Conservation (phyloP, 495 filamentous ascomycete genomes). For the Penicillium alfredii region DNA sequence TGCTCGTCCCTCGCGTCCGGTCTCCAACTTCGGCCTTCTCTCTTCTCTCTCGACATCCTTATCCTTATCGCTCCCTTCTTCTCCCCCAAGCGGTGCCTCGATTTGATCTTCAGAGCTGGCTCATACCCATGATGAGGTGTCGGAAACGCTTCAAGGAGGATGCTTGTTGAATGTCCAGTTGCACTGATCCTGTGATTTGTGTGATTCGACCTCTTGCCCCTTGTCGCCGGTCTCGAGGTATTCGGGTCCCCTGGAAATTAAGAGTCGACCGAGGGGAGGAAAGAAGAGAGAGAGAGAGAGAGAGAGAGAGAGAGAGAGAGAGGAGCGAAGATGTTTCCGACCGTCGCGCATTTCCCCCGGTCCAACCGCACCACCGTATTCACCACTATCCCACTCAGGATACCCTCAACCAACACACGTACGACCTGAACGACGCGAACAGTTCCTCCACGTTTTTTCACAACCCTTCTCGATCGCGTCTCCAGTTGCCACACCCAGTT, state of each 20-base stretch:
- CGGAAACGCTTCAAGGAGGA: constrained; percentile 46
- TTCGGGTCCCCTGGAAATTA: no score
- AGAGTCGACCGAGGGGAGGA: no score
- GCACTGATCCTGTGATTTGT: constrained; percentile 20
- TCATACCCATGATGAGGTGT: constrained; percentile 44
- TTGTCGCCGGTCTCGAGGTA: constrained; percentile 7
- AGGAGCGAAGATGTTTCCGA: constrained; percentile 39
- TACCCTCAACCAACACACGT: constrained; percentile 19
- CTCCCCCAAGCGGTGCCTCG: background rate
- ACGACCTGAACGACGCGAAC: constrained; percentile 29
- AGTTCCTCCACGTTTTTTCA: constrained; percentile 22
- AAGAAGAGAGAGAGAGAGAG: no score
- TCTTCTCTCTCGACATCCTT: background rate
- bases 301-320: constrained; percentile 6
- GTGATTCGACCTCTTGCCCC: constrained; percentile 14
- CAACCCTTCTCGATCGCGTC: constrained; percentile 29
- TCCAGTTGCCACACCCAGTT: constrained; percentile 41
- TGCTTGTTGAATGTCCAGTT: constrained; percentile 37
- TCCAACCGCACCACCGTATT: constrained; percentile 43
- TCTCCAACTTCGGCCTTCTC: no score
- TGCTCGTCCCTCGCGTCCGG: no score
- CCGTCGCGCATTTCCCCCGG: constrained; percentile 39
- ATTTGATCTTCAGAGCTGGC: constrained; percentile 15
- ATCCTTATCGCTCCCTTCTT: background rate
- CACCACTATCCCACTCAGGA: constrained; percentile 30